Conservation (phyloP, 1,284 basidiomycete species). For the Moesziomyces sp. region DNA sequence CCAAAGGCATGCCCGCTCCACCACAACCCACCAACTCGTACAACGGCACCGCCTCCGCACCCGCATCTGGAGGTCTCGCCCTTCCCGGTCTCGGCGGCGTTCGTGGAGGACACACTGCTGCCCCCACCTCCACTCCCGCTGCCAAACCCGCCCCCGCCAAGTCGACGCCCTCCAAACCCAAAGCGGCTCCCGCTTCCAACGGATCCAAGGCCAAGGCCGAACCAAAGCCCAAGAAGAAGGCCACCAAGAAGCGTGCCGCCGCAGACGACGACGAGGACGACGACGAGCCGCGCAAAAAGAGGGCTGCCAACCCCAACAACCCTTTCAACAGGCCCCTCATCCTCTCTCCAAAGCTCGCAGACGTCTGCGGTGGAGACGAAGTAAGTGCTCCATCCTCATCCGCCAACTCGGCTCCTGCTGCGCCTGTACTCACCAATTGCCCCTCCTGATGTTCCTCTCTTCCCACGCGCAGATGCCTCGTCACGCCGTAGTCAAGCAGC, state of each 20-base stretch:
- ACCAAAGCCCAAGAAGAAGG: slow-evolving; percentile 61
- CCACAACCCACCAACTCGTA: slow-evolving; percentile 27
- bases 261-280: slow-evolving; percentile 39
- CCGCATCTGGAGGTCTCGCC: slow-evolving; percentile 45
- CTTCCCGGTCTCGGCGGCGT: slow-evolving; percentile 58
- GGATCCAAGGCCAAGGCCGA: slow-evolving; percentile 41
- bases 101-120: slow-evolving; percentile 35
- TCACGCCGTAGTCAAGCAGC: slow-evolving; percentile 85
- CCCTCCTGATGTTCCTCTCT: slow-evolving; percentile 68
- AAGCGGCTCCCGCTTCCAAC: slow-evolving; percentile 31
- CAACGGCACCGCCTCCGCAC: slow-evolving; percentile 36
- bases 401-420: neutral
- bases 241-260: slow-evolving; percentile 37
- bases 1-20: slow-evolving; percentile 41
- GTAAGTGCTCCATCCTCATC: slow-evolving; percentile 28
- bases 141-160: slow-evolving; percentile 29
- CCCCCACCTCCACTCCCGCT: slow-evolving; percentile 26
- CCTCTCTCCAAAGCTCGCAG: slow-evolving; percentile 57
- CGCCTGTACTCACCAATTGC: neutral
- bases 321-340: slow-evolving; percentile 65
- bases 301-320: slow-evolving; percentile 64
- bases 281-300: slow-evolving; percentile 50
- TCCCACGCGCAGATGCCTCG: slow-evolving; percentile 76
- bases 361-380: slow-evolving; percentile 63
- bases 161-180: slow-evolving; percentile 2